Evolutionary conservation across 139 green algal genomes (phyloP).

Genomic region (Tetraselmis striata): DNA sequence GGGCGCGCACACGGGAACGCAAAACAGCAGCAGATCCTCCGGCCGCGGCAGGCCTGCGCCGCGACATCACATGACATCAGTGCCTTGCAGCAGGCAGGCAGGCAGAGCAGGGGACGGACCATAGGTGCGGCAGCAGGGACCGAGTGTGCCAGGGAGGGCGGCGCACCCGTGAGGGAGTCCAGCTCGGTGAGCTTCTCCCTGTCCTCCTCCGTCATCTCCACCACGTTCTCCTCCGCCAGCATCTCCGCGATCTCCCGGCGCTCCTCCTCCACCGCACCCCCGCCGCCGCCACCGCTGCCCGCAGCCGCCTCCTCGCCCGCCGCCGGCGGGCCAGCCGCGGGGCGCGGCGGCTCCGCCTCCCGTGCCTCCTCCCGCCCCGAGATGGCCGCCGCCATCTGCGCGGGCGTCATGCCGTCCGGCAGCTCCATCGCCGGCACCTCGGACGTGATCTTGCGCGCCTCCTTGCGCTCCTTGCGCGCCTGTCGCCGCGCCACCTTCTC

Average conservation of each 20-base stretch:
- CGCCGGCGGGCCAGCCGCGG: no score
- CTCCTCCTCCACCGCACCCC: constrained; percentile 5
- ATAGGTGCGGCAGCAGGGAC: no score
- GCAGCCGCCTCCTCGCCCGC: constrained; percentile 29
- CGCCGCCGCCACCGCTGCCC: constrained; percentile 12
- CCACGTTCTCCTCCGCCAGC: constrained; percentile 51
- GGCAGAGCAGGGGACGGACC: no score
- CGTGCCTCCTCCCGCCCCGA: background rate
- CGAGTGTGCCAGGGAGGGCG: no score
- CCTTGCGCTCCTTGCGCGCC: constrained; percentile 59
- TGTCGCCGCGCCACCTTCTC: constrained; percentile 56
- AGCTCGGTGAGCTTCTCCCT: constrained; percentile 37
- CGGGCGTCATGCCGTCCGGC: background rate
- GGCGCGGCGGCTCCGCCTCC: background rate
- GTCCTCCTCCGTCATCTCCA: constrained; percentile 36
- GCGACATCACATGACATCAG: no score
- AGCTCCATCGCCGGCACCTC: background rate
- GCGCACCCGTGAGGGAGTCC: constrained; percentile 66
- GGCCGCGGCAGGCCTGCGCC: constrained; percentile 40
- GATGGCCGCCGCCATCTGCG: background rate
- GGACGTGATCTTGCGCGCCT: constrained; percentile 4
- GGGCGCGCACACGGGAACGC: constrained; percentile 84
- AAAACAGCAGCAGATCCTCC: constrained; percentile 80
- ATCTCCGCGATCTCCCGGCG: constrained; percentile 40
- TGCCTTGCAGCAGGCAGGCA: no score